Evolutionary conservation across 2,329 filamentous ascomycete species (phyloP).

Genomic region (Phyllosticta citribraziliensis): DNA sequence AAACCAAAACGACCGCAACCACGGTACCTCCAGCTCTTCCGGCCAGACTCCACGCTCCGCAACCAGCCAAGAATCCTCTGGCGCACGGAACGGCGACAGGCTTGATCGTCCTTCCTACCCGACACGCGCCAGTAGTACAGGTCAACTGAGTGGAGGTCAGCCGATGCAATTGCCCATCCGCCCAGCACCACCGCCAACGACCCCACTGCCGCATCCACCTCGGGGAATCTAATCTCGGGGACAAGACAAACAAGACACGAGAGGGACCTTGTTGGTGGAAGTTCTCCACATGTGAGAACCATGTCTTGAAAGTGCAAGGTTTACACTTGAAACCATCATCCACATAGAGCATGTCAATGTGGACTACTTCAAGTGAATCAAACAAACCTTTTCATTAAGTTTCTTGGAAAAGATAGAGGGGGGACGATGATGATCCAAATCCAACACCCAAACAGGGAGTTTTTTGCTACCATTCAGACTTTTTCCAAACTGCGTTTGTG

Average conservation of each 20-base stretch:
- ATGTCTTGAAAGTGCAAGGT: not conserved
- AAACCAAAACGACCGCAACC: conserved; percentile 11
- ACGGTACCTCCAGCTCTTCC: conserved; percentile 12
- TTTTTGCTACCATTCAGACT: not conserved
- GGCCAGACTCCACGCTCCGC: conserved; percentile 6
- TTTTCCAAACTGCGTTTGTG: not conserved
- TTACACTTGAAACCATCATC: not conserved
- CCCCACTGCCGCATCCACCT: conserved; percentile 8
- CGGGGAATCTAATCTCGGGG: not conserved
- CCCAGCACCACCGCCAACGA: conserved; percentile 28
- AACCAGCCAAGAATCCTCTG: conserved; percentile 14
- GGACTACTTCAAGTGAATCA: not conserved
- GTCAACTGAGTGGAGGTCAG: conserved; percentile 19
- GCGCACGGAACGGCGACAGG: conserved; percentile 15
- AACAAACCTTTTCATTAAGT: not conserved
- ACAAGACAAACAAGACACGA: not conserved
- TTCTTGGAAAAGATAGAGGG: not conserved
- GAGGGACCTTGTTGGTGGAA: not conserved
- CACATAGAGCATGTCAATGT: not conserved
- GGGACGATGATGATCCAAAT: not conserved
- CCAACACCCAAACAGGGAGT: not conserved
- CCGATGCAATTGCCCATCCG: conserved; percentile 37
- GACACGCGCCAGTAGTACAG: conserved; percentile 33
- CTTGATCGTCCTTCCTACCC: conserved; percentile 30
- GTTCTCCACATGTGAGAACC: not conserved